These are phyloP conservation scores for Lobosporangium transversale DNA, from an alignment of 192 early-diverging fungal species.

Conservation along the genomic window DNA sequence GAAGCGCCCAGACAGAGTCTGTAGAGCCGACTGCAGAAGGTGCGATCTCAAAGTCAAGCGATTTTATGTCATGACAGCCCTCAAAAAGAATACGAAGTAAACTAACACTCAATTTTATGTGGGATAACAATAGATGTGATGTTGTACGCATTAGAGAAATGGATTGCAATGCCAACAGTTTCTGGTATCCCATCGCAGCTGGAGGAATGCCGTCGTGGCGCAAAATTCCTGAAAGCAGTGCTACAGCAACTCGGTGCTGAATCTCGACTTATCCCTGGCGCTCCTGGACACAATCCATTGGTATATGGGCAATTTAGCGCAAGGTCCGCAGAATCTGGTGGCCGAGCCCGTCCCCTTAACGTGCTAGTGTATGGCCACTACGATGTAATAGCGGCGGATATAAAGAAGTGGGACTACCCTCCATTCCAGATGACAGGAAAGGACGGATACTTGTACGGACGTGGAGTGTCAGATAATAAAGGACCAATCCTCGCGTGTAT, in stretches of 20 bases:
- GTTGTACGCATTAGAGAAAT: conserved; percentile 71
- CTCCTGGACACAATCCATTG: conserved; percentile 70
- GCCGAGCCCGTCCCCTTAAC: conserved; percentile 18
- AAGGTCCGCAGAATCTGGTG: conserved; percentile 9
- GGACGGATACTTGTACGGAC: conserved; percentile 80
- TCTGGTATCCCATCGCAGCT: conserved; percentile 72
- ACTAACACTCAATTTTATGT: too few relatives aligned
- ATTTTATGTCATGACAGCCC: too few relatives aligned
- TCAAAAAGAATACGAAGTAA: too few relatives aligned
- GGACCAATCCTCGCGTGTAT: conserved; percentile 79
- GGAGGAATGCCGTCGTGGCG: conserved; percentile 77
- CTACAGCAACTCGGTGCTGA: conserved; percentile 77
- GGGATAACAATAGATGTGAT: conserved; percentile 57
- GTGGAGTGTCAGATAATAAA: conserved; percentile 86
- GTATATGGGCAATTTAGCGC: conserved; percentile 66
- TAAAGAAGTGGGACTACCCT: conserved; percentile 68
- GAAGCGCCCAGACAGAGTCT: conserved; percentile 22
- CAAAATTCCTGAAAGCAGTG: conserved; percentile 75
- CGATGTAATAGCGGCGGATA: conserved; percentile 81
- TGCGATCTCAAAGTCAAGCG: too few relatives aligned
- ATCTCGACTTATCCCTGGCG: conserved; percentile 66
- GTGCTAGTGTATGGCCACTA: conserved; percentile 85
- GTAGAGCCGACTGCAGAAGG: conserved; percentile 37
- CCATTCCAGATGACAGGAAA: conserved; percentile 73
- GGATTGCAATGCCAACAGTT: conserved; percentile 75